Percentiles rank a stretch among this genome's conserved stretches.
These are phyloP conservation scores for Groenewaldozyma salmanticensis DNA, from an alignment of 805 yeast species.

Conservation along the genomic window DNA sequence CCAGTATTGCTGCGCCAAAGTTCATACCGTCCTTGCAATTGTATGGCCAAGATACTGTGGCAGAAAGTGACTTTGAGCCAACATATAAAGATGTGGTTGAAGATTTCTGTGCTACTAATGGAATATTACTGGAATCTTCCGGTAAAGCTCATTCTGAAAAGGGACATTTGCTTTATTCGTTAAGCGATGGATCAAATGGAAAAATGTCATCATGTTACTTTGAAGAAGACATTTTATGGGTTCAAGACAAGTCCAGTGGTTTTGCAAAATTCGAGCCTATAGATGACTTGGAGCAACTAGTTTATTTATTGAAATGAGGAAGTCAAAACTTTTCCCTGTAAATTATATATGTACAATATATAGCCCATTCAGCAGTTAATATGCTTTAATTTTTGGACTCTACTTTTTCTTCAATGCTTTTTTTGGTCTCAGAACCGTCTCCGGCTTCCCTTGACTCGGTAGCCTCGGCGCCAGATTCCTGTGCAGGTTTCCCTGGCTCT, in stretches of 20 bases:
- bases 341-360: not conserved
- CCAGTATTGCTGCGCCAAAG: too few relatives aligned
- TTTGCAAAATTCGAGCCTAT: not conserved
- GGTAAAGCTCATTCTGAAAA: slow-evolving; percentile 27
- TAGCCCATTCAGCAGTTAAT: not conserved
- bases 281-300: not conserved
- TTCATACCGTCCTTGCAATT: not conserved
- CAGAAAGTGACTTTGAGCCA: slow-evolving; percentile 4
- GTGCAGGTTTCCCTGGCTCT: slow-evolving; percentile 1
- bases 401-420: too few relatives aligned
- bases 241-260: slow-evolving; percentile 24
- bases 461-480: slow-evolving; percentile 5
- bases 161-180: slow-evolving; percentile 38
- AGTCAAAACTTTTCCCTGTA: too few relatives aligned
- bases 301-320: not conserved
- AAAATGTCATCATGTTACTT: slow-evolving; percentile 37
- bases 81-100: slow-evolving; percentile 60
- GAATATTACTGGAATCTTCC: slow-evolving; percentile 34
- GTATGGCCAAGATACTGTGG: not conserved
- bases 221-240: slow-evolving; percentile 58
- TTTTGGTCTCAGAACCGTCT: too few relatives aligned
- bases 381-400: not conserved
- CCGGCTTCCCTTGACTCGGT: too few relatives aligned
- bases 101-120: slow-evolving; percentile 44
- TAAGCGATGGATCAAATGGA: slow-evolving; percentile 29